These are phyloP conservation scores for Elsinoe batatas DNA, from an alignment of 2,329 filamentous ascomycete genomes.

Conservation along the genomic window DNA sequence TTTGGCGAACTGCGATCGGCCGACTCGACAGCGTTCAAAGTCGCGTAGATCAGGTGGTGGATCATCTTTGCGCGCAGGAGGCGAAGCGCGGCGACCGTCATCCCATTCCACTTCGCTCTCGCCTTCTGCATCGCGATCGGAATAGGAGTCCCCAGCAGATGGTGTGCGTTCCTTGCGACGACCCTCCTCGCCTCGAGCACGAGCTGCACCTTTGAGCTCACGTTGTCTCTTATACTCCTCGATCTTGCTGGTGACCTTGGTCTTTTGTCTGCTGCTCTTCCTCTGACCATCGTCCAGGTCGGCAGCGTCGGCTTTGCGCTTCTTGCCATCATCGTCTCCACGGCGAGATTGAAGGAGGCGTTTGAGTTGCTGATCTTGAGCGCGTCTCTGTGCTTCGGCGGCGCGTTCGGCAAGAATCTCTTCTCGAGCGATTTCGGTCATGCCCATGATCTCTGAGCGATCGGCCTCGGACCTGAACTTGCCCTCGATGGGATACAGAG, in stretches of 20 bases:
- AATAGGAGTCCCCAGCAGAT: conserved; percentile 26
- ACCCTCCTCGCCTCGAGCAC: conserved; percentile 33
- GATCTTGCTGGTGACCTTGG: conserved; percentile 60
- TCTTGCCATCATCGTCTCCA: conserved; percentile 46
- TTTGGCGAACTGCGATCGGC: conserved; percentile 75
- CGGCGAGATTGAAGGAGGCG: conserved; percentile 62
- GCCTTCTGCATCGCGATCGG: conserved; percentile 51
- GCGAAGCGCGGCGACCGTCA: conserved; percentile 41
- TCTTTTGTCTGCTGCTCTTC: conserved; percentile 48
- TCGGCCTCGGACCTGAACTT: conserved; percentile 54
- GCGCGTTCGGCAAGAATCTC: conserved; percentile 80
- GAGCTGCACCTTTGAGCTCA: conserved; percentile 50
- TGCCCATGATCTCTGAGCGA: conserved; percentile 58
- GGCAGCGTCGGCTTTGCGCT: conserved; percentile 65
- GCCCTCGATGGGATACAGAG: conserved; percentile 77
- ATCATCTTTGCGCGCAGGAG: conserved; percentile 47
- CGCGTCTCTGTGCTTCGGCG: conserved; percentile 68
- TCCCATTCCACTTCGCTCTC: conserved; percentile 77
- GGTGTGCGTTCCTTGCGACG: conserved; percentile 39
- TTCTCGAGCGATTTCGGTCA: conserved; percentile 87
- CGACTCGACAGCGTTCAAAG: conserved; percentile 72
- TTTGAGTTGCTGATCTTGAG: conserved; percentile 72
- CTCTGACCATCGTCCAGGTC: conserved; percentile 69
- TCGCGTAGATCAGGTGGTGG: conserved; percentile 67
- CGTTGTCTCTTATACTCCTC: conserved; percentile 57